Percentiles rank a stretch among this genome's conserved stretches.
Evolutionary conservation across 352 stramenopile genomes (phyloP).

Genomic region (Phytopythium montanum): DNA sequence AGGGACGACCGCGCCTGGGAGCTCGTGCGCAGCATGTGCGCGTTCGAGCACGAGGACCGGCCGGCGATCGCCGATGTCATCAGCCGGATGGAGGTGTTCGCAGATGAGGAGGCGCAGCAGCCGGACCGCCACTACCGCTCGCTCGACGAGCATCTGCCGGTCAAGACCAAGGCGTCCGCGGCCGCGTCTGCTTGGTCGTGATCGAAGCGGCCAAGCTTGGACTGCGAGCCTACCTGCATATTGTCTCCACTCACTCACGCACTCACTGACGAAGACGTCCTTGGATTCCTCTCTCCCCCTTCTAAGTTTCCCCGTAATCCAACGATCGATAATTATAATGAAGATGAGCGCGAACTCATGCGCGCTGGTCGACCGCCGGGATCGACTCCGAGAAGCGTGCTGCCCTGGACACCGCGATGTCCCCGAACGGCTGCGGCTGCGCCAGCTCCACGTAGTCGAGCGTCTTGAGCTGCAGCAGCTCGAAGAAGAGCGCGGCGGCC

Average conservation of each 20-base stretch:
- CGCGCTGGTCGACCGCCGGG: constrained; percentile 61
- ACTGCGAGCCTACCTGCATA: too few species aligned
- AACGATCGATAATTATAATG: constrained; percentile 8
- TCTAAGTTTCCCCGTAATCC: background rate
- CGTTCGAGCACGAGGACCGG: constrained; percentile 1
- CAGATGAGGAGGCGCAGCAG: constrained; percentile 10
- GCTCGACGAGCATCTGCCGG: background rate
- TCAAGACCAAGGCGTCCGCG: too few species aligned
- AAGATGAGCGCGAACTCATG: background rate
- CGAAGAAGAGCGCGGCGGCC: constrained; percentile 94
- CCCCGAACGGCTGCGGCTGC: constrained; percentile 91
- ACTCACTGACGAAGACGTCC: too few species aligned
- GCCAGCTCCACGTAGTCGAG: constrained; percentile 96
- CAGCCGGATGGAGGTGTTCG: constrained; percentile 9
- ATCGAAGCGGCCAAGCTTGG: background rate
- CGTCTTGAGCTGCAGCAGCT: constrained; percentile 97
- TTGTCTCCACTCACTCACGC: background rate
- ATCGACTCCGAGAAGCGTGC: constrained; percentile 70
- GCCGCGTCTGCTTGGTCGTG: background rate
- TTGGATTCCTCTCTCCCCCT: background rate
- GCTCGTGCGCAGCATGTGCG: constrained; percentile 11
- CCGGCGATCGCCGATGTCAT: constrained; percentile 5
- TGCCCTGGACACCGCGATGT: constrained; percentile 90
- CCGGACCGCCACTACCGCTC: background rate
- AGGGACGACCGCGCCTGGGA: constrained; percentile 15